Evolutionary conservation across 257 asterid genomes (phyloP).

Genomic region (Henckelia pumila): DNA sequence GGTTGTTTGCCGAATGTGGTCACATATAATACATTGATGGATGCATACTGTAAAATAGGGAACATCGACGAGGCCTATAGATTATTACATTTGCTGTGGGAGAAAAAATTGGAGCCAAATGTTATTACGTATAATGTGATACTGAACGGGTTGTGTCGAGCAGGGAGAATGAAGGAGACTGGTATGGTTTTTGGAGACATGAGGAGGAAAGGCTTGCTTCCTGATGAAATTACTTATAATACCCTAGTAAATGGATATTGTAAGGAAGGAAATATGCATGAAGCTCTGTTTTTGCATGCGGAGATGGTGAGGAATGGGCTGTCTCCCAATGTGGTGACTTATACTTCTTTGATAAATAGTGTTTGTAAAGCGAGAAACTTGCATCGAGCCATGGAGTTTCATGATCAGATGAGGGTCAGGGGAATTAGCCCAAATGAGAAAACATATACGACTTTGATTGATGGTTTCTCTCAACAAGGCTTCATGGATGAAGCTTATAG

Average conservation of each 20-base stretch:
- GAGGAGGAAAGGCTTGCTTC: slow-evolving; percentile 55
- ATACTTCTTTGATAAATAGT: slow-evolving; percentile 71
- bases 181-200: slow-evolving; percentile 53
- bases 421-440: slow-evolving; percentile 74
- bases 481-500: slow-evolving; percentile 63
- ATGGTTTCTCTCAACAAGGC: slow-evolving; percentile 81
- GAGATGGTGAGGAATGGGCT: slow-evolving; percentile 83
- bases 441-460: slow-evolving; percentile 79
- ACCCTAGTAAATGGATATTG: slow-evolving; percentile 82
- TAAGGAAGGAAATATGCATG: slow-evolving; percentile 72
- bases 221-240: slow-evolving; percentile 77
- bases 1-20: slow-evolving; percentile 77
- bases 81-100: slow-evolving; percentile 49
- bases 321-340: slow-evolving; percentile 79
- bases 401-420: slow-evolving; percentile 62
- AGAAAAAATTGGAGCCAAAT: slow-evolving; percentile 58
- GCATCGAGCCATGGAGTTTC: slow-evolving; percentile 69
- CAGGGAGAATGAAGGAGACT: slow-evolving; percentile 69
- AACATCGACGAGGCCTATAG: slow-evolving; percentile 43
- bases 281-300: slow-evolving; percentile 70
- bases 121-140: slow-evolving; percentile 73
- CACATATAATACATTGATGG: slow-evolving; percentile 69
- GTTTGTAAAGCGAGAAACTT: slow-evolving; percentile 69
- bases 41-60: slow-evolving; percentile 60
- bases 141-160: slow-evolving; percentile 67